Conservation (phyloP, 2,329 filamentous ascomycete species). For the Trichoderma afroharzianum region DNA sequence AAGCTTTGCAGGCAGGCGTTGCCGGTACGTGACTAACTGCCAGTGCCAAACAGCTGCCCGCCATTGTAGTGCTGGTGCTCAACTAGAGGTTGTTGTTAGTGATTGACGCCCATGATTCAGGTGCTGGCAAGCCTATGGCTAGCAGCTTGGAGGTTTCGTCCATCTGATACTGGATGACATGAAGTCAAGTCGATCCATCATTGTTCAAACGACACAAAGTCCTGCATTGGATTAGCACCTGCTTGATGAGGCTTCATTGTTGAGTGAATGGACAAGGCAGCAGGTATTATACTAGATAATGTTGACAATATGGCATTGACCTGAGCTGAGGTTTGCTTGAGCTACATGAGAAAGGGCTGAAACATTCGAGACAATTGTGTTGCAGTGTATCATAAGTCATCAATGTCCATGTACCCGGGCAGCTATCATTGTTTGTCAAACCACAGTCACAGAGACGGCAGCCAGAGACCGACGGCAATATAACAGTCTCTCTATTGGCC, state of each 20-base stretch:
- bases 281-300: background rate
- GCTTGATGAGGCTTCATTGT: background rate
- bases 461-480: background rate
- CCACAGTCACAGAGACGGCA: background rate
- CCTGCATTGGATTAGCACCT: background rate
- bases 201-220: background rate
- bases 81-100: background rate
- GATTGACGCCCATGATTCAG: background rate
- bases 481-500: background rate
- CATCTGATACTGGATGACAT: background rate
- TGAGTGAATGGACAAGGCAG: background rate
- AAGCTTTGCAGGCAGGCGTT: background rate
- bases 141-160: background rate
- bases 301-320: background rate
- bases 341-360: background rate
- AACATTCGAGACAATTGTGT: background rate
- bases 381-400: background rate
- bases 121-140: background rate
- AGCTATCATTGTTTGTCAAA: background rate
- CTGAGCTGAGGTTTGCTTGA: background rate
- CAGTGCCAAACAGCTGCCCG: constrained; percentile 7
- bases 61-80: background rate
- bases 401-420: background rate
- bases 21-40: background rate
- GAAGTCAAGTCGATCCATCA: background rate